A percentile compares a stretch with the other conserved stretches of the same genome.
phyloP scores from a whole-genome alignment of 805 yeast species.

The Pichia nanzhaoensis region DNA sequence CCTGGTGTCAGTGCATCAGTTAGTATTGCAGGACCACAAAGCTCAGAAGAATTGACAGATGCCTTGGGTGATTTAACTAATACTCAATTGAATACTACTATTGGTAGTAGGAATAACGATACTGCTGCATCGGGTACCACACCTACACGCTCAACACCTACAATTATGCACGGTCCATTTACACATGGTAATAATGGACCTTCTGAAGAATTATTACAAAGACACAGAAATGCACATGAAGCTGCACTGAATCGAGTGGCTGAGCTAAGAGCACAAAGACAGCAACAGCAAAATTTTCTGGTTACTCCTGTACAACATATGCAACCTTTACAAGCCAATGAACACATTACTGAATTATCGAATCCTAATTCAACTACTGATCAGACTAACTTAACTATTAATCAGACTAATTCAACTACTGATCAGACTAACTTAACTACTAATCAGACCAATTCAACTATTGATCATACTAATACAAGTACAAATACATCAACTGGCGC shows the following conservation, averaged over 20 bases:
- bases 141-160: not conserved
- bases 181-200: not conserved
- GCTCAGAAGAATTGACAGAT: slow-evolving; percentile 8
- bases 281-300: not conserved
- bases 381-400: not conserved
- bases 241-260: slow-evolving; percentile 7
- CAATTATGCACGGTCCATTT: slow-evolving; percentile 3
- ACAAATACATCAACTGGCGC: not conserved
- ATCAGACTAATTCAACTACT: not conserved
- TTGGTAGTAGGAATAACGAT: not conserved
- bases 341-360: not conserved
- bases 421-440: not conserved
- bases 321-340: not conserved
- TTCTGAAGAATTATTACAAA: slow-evolving; percentile 3
- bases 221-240: slow-evolving; percentile 8
- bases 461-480: not conserved
- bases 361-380: not conserved
- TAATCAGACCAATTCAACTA: too few relatives aligned
- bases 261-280: slow-evolving; percentile 5
- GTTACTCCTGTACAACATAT: too few relatives aligned
- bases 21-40: slow-evolving; percentile 10
- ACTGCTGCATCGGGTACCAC: not conserved
- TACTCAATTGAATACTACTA: not conserved
- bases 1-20: slow-evolving; percentile 13
- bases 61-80: slow-evolving; percentile 8